Base-by-base conservation (phyloP, 768 basidiomycete species). In the Rhizopogon vinicolor region DNA sequence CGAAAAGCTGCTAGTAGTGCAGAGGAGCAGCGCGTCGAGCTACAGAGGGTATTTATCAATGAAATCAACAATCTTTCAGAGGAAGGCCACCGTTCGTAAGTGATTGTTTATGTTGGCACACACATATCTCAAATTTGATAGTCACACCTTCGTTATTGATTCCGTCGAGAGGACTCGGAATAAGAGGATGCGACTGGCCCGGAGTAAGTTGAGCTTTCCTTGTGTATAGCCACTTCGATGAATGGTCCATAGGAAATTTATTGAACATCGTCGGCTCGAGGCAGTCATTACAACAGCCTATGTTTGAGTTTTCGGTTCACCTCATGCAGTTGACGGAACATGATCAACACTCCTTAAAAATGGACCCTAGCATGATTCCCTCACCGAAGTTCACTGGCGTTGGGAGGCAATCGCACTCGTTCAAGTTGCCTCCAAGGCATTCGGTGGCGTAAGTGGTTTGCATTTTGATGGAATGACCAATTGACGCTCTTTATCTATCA, bases 271-370 rank as follows among this genome's bases (percentile, higher is more conserved):
- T 51, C 19, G 67, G 67, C 13, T 35, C 18, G 4, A 53, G 61
- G 16, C 64, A 65, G 37, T 53, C 56, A 1, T n/a, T 58, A 18
- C 53, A 63, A 46, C 60, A 62, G 5, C 59, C 68, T 12, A 45
- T 49, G 55, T 50, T 25, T 0, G 39, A 59, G 1, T 62, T 62
- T 29, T 71, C 69, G 1, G 56, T 68, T 0, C 62, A 68, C 48
- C 1, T 60, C 7, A 67, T 69, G 65, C 58, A 66, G 39, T 28
- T 71, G 40, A 71, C 65, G 5, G 45, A 56, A 6, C 54, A 71
- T 51, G 69, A 69, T 58, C 56, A 59, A 40, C 67, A 69, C 3
- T 57, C 61, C 25, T 28, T 69, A 7, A 69, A 70, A 33, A 4
- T 69, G 1, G 58, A 69, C 37, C 53, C 62, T 3, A 58, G 19